Evolutionary conservation across 2,329 filamentous ascomycete species (phyloP), one percentile per base, ranked within the genome.

Genomic region (Botrytis porri): DNA sequence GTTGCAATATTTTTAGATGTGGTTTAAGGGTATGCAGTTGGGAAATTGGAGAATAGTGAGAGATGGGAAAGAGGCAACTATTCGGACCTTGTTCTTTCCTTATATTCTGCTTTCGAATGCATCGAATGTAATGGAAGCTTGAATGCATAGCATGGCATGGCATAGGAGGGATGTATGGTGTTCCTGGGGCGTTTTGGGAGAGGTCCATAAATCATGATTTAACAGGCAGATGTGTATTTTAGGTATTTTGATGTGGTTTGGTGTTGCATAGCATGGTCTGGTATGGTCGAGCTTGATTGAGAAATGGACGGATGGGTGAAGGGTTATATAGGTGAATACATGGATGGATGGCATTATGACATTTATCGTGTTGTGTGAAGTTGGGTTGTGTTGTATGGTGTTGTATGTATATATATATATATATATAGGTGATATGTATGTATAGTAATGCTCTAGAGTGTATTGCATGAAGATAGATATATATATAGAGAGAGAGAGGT

Each of bases 1-100:
- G 70, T 74, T 81, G 39, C 79, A 79, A 45, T 81, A 81, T 71
- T 79, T 75, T 57, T 79, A 62, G 73, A 45, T 29, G 51, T 57
- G 51, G 7, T 57, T 57, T 57, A 14, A 54, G 12, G 12, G 10
- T 12, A 5, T n/a, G 48, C 25, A 16, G 14, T 16, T 45, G 43
- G 7, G 51, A 16, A 57, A 57, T 0, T 29, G 29, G 51, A 57
- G 51, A 57, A 57, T 29, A 29, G 32, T 57, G 51, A 32, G 51
- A 29, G 51, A 57, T 57, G 51, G n/a, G 14, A 29, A 57, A 57
- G 29, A 9, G 7, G 18, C 51, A 7, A 54, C 14, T 57, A 22
- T 45, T 37, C 4, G 37, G 4, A 37, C 37, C 3, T 20, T 29
- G n/a, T 29, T 57, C n/a, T 57, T 57, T 54, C 29, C n/a, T 29